phyloP scores from a whole-genome alignment of 2,329 filamentous ascomycete species.

The Proliferodiscus dingleyae region DNA sequence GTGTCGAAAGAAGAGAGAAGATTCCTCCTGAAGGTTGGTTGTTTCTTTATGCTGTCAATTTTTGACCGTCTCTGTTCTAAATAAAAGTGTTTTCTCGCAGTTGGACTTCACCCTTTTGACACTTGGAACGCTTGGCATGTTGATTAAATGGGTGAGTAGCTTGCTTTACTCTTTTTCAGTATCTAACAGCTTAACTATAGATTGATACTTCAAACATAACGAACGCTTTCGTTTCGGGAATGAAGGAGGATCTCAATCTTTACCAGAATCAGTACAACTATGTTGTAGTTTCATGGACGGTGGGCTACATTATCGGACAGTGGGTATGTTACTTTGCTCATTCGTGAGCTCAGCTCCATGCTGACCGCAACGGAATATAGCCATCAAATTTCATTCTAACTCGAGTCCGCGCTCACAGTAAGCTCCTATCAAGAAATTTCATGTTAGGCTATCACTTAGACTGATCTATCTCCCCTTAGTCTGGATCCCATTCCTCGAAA shows the following conservation, averaged over 20 bases:
- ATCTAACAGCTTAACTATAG: too few relatives aligned
- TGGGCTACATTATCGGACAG: slow-evolving; percentile 48
- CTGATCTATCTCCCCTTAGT: too few relatives aligned
- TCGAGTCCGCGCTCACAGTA: slow-evolving; percentile 40
- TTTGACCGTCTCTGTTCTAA: background rate
- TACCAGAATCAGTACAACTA: slow-evolving; percentile 47
- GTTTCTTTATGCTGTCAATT: slow-evolving; percentile 20
- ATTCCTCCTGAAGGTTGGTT: slow-evolving; percentile 44
- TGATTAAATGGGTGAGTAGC: slow-evolving; percentile 15
- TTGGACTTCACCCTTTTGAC: slow-evolving; percentile 15
- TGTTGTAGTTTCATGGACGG: slow-evolving; percentile 47
- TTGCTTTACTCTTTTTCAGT: background rate
- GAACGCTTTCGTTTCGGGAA: slow-evolving; percentile 44
- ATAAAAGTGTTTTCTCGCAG: slow-evolving; percentile 1
- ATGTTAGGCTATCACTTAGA: slow-evolving; percentile 51
- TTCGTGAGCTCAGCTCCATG: slow-evolving; percentile 1
- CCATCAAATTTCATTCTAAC: slow-evolving; percentile 48
- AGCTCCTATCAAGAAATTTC: slow-evolving; percentile 2
- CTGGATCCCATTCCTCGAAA: slow-evolving; percentile 58
- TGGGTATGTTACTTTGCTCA: slow-evolving; percentile 14
- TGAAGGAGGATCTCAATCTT: slow-evolving; percentile 46
- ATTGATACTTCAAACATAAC: slow-evolving; percentile 40
- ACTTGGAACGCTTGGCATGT: slow-evolving; percentile 15
- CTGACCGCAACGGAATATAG: slow-evolving; percentile 12
- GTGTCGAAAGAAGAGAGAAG: slow-evolving; percentile 44